phyloP scores from a whole-genome alignment of 495 filamentous ascomycete genomes.

The Chaetomium fimeti region DNA sequence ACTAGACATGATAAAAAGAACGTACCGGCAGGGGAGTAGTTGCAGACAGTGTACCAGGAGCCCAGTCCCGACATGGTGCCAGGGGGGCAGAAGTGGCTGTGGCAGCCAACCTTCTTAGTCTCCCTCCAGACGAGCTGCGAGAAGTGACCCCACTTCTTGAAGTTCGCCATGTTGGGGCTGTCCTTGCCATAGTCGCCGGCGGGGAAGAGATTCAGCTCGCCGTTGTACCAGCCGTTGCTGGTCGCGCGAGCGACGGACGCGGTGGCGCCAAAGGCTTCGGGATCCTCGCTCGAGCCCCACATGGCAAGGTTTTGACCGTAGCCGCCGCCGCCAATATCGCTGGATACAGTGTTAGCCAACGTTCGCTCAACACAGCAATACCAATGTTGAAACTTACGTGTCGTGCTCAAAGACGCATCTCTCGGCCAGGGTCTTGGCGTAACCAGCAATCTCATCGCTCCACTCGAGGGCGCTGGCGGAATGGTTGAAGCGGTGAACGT shows the following conservation, averaged over 20 bases:
- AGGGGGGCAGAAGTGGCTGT: constrained; percentile 52
- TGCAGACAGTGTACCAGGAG: constrained; percentile 76
- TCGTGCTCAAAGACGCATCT: constrained; percentile 73
- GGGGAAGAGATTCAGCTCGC: constrained; percentile 56
- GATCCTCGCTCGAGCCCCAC: constrained; percentile 37
- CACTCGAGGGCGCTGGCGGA: constrained; percentile 63
- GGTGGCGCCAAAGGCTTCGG: constrained; percentile 32
- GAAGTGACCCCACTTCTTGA: constrained; percentile 79
- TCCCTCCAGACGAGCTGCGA: constrained; percentile 85
- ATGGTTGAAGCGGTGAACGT: constrained; percentile 82
- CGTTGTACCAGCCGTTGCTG: constrained; percentile 81
- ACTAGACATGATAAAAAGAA: neutral
- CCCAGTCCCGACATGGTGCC: constrained; percentile 47
- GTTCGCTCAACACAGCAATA: neutral
- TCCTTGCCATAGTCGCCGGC: constrained; percentile 40
- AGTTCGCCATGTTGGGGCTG: constrained; percentile 57
- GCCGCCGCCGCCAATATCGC: constrained; percentile 54
- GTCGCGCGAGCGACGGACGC: constrained; percentile 61
- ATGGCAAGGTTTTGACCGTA: constrained; percentile 86
- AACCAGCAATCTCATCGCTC: constrained; percentile 59
- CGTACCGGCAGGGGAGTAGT: constrained; percentile 73
- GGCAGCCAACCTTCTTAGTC: constrained; percentile 72
- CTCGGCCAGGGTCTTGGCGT: constrained; percentile 50
- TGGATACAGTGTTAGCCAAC: constrained; percentile 26
- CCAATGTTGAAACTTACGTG: constrained; percentile 56